These are phyloP conservation scores for Verticillium klebahnii DNA, from an alignment of 2,329 filamentous ascomycete genomes.

Conservation along the genomic window DNA sequence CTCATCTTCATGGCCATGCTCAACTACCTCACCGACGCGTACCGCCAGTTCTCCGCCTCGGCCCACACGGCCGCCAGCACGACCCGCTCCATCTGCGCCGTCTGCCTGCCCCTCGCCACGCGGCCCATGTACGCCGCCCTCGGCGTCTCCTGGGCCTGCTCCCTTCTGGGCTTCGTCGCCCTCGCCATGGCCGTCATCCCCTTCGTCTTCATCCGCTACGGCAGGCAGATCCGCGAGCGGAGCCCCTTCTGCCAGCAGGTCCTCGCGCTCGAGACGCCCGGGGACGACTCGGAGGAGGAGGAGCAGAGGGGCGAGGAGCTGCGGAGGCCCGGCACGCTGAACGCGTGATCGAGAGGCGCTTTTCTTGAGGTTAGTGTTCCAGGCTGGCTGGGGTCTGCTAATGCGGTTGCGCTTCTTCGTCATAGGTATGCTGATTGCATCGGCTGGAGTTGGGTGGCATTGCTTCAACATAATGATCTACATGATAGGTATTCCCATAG, in stretches of 20 bases:
- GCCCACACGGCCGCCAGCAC: conserved; percentile 15
- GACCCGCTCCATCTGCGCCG: conserved; percentile 13
- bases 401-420: not conserved
- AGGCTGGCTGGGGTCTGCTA: not conserved
- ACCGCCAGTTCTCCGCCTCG: conserved; percentile 30
- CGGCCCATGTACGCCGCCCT: conserved; percentile 43
- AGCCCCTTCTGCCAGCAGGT: not conserved
- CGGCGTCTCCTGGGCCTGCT: conserved; percentile 45
- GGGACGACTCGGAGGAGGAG: not conserved
- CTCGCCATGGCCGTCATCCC: conserved; percentile 46
- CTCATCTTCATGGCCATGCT: conserved; percentile 60
- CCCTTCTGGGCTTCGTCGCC: conserved; percentile 46
- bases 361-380: not conserved
- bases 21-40: conserved; percentile 62
- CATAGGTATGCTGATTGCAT: not conserved
- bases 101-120: conserved; percentile 51
- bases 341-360: not conserved
- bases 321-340: not conserved
- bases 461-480: not conserved
- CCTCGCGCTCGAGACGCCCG: not conserved
- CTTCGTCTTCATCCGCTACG: conserved; percentile 51
- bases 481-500: not conserved
- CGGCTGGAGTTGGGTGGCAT: not conserved
- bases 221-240: not conserved
- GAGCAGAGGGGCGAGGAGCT: not conserved